Base-by-base conservation (phyloP, 2,329 filamentous ascomycete species). In the Alternaria longipes region DNA sequence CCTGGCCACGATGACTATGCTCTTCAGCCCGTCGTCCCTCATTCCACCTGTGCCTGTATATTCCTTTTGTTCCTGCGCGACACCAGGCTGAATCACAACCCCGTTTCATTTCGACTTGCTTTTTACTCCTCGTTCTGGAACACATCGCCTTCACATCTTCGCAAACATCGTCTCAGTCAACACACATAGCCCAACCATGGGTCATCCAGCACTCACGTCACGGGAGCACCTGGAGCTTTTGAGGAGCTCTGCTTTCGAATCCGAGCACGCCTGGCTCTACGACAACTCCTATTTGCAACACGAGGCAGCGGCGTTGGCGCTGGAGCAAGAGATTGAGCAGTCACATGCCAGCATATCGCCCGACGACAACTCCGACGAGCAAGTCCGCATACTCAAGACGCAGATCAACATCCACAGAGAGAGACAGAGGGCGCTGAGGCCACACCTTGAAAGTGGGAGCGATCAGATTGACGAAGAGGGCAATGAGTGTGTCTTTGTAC, bases 261-360 rank as follows among this genome's bases (percentile, higher is more conserved):
- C 68, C 12, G 76, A 78, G 57, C 76, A 78, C 58, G 75, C 76
- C 54, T 76, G 75, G 71, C 70, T 77, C 59, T 78, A 77, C 68
- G 76, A 78, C 65, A 69, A 68, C 20, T 77, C 74, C 8, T 78
- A 76, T 51, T 66, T 69, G 59, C 74, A 78, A 61, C 76, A 78
- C 36, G 74, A 75, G 51, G 71, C 72, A 40, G 75, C 76, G 52
- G 76, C 74, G 30, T 54, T 72, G 56, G 75, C 73, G 28, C 64
- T 78, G 40, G 75, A 77, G 59, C 70, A 71, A 56, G 68, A 74
- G 52, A 76, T 78, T 32, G 73, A 74, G 53, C 68, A 70, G 47
- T 73, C 71, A 18, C 60, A 76, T 34, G 65, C 66, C 42, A 73
- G 73, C 63, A 74, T 78, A 56, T 78, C 75, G 44, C 76, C 76